Evolutionary conservation across 371 early-diverging fungal genomes (phyloP).

Genomic region (Gilbertella persicaria): DNA sequence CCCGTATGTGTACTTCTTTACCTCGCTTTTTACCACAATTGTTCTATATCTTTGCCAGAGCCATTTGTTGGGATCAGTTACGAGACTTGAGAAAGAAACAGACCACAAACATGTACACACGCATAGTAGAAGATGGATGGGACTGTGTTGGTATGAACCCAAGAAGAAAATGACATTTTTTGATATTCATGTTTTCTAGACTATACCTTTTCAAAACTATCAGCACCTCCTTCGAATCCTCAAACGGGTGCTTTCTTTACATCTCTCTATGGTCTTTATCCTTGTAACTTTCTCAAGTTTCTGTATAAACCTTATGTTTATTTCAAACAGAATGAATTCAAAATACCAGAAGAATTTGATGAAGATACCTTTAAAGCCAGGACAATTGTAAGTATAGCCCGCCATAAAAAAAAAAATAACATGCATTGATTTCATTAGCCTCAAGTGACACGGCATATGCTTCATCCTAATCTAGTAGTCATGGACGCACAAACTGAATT

Average conservation of each 20-base stretch:
- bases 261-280: constrained; percentile 67
- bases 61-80: constrained; percentile 65
- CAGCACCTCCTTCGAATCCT: constrained; percentile 56
- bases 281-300: constrained; percentile 63
- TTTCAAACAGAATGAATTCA: constrained; percentile 36
- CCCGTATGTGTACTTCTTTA: constrained; percentile 63
- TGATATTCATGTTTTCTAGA: constrained; percentile 21
- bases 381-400: constrained; percentile 45
- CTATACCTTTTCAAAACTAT: constrained; percentile 55
- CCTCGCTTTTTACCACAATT: constrained; percentile 58
- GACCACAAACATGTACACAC: constrained; percentile 21
- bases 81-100: constrained; percentile 49
- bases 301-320: constrained; percentile 55
- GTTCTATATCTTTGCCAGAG: constrained; percentile 61
- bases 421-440: too few relatives aligned
- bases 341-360: constrained; percentile 52
- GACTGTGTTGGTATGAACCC: constrained; percentile 43
- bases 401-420: too few relatives aligned
- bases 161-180: not conserved
- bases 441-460: constrained; percentile 59
- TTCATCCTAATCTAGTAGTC: constrained; percentile 60
- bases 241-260: constrained; percentile 62
- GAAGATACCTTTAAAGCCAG: constrained; percentile 49
- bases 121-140: constrained; percentile 35
- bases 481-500: constrained; percentile 56